Evolutionary conservation across 2,329 filamentous ascomycete species (phyloP).

Genomic region (Sporothrix pseudoabietina): DNA sequence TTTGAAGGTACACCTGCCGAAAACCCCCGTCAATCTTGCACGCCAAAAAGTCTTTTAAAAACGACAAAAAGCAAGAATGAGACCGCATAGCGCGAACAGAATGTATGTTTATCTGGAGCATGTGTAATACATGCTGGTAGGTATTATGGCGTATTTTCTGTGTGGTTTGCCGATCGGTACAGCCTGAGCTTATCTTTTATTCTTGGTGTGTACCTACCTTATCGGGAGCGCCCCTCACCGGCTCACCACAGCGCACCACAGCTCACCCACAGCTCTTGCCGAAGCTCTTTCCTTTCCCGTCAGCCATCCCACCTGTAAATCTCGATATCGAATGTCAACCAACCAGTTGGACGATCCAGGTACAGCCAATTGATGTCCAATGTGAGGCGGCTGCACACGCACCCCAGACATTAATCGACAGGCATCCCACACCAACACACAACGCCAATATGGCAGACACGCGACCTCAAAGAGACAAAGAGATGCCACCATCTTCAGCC

Average conservation of each 20-base stretch:
- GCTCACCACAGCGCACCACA: too few species aligned
- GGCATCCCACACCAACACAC: not conserved
- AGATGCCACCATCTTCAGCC: not conserved
- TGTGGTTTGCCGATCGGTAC: not conserved
- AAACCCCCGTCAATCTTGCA: conserved; percentile 49
- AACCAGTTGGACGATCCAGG: not conserved
- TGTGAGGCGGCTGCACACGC: not conserved
- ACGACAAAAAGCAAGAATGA: too few species aligned
- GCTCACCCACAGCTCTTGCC: not conserved
- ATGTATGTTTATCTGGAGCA: not conserved
- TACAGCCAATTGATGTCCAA: not conserved
- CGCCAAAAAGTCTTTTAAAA: conserved; percentile 49
- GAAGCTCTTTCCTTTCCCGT: not conserved
- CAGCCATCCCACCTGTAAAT: not conserved
- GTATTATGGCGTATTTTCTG: not conserved
- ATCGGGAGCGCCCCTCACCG: conserved; percentile 14
- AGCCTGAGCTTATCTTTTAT: not conserved
- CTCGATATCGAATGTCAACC: not conserved
- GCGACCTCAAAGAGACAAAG: not conserved
- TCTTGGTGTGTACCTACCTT: conserved; percentile 14
- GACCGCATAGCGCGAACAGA: too few species aligned
- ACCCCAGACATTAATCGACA: not conserved
- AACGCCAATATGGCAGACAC: too few species aligned
- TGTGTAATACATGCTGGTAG: not conserved
- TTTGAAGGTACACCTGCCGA: conserved; percentile 57